phyloP scores from a whole-genome alignment of 2,329 filamentous ascomycete species.

The Aspergillus sp. region DNA sequence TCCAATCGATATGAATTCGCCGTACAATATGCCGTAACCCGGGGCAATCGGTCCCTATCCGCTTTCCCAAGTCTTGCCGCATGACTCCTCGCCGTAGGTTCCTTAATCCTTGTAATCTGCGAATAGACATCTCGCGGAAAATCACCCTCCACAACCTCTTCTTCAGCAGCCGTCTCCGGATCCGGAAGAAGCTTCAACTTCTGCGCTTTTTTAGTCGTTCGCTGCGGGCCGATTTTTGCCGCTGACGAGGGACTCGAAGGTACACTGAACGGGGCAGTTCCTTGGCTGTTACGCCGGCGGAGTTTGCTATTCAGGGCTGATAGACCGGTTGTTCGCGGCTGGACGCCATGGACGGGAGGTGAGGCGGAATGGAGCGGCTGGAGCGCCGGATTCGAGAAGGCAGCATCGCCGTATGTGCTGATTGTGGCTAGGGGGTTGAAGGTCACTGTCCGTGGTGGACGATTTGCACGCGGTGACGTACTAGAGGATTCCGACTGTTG shows the following conservation, averaged over 20 bases:
- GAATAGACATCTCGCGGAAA: slow-evolving; percentile 94
- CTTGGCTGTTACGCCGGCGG: slow-evolving; percentile 76
- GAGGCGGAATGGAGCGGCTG: slow-evolving; percentile 36
- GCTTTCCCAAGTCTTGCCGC: slow-evolving; percentile 89
- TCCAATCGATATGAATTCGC: slow-evolving; percentile 89
- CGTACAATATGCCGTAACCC: slow-evolving; percentile 95
- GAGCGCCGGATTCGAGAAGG: slow-evolving; percentile 35
- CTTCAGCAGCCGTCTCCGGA: slow-evolving; percentile 73
- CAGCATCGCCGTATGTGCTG: slow-evolving; percentile 36
- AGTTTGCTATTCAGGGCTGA: slow-evolving; percentile 81
- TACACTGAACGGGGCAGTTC: slow-evolving; percentile 45
- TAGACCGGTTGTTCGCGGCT: slow-evolving; percentile 54
- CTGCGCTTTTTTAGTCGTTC: slow-evolving; percentile 91
- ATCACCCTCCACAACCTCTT: slow-evolving; percentile 75
- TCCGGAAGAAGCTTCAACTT: slow-evolving; percentile 96
- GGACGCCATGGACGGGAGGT: slow-evolving; percentile 22
- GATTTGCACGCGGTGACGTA: slow-evolving; percentile 34
- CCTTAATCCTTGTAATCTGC: slow-evolving; percentile 95
- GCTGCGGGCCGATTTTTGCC: slow-evolving; percentile 82
- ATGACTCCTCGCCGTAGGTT: slow-evolving; percentile 85
- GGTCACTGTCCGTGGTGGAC: slow-evolving; percentile 39
- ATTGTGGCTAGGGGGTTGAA: slow-evolving; percentile 44
- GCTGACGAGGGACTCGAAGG: slow-evolving; percentile 36
- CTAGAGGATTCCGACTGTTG: slow-evolving; percentile 20
- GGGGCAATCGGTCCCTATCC: slow-evolving; percentile 75